Evolutionary conservation across 2,329 filamentous ascomycete genomes (phyloP).

Genomic region (Aspergillus cejpii): DNA sequence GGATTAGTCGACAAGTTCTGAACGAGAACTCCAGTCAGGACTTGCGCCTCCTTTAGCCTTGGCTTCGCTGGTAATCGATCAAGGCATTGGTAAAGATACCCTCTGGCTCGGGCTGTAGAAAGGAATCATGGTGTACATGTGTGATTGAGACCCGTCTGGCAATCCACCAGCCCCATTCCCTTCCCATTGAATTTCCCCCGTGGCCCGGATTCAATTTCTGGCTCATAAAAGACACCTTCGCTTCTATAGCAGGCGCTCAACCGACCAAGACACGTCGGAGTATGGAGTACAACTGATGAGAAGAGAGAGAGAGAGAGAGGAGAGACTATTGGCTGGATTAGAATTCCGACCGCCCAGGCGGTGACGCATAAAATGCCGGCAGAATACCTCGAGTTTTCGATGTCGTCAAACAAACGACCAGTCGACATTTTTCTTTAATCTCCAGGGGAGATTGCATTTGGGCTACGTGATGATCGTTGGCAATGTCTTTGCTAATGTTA

Average conservation of each 20-base stretch:
- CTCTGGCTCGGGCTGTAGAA: too few relatives aligned
- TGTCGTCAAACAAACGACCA: not conserved
- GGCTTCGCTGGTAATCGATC: slow-evolving; percentile 29
- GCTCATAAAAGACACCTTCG: too few relatives aligned
- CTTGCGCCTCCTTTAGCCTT: slow-evolving; percentile 34
- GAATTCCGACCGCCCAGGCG: not conserved
- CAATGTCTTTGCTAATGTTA: not conserved
- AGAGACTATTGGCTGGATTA: not conserved
- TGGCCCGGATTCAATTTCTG: too few relatives aligned
- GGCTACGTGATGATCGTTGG: not conserved
- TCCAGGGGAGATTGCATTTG: not conserved
- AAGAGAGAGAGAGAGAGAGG: not conserved
- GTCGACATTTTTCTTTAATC: not conserved
- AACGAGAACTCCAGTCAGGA: slow-evolving; percentile 9
- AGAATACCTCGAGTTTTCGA: not conserved
- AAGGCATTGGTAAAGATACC: slow-evolving; percentile 36
- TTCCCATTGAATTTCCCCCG: too few relatives aligned
- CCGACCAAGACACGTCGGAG: too few relatives aligned
- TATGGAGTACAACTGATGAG: not conserved
- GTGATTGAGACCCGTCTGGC: too few relatives aligned
- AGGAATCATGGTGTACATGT: too few relatives aligned
- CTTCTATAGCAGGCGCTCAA: too few relatives aligned
- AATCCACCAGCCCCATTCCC: too few relatives aligned
- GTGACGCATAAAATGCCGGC: not conserved
- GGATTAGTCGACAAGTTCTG: too few relatives aligned